A percentile compares a stretch with the other conserved stretches of the same genome.
Evolutionary conservation across 352 stramenopile genomes (phyloP).

Genomic region (Phytopythium boreale): DNA sequence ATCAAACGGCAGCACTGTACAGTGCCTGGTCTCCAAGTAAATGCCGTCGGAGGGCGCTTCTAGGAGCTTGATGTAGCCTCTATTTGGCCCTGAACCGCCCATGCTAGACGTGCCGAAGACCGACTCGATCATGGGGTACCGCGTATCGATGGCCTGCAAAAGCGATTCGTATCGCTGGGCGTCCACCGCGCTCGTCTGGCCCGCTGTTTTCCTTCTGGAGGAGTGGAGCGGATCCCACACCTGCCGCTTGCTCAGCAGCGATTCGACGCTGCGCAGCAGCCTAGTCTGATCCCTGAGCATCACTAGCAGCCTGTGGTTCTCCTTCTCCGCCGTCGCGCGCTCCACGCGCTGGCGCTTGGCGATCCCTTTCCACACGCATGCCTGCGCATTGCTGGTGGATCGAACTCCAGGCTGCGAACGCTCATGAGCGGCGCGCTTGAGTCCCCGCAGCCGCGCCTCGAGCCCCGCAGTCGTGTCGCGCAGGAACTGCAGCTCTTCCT

Average conservation of each 20-base stretch:
- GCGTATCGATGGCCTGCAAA: not conserved
- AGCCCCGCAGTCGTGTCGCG: not conserved
- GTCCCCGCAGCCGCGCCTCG: not conserved
- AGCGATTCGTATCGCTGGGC: not conserved
- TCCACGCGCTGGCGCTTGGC: not conserved
- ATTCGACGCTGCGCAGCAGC: not conserved
- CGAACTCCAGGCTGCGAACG: too few relatives aligned
- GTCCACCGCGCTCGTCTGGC: not conserved
- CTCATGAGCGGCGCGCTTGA: not conserved
- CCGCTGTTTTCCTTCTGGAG: not conserved
- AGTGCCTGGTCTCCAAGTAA: not conserved
- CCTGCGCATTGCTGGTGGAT: too few relatives aligned
- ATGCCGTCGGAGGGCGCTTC: not conserved
- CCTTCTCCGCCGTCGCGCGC: not conserved
- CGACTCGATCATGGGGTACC: not conserved
- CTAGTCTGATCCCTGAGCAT: not conserved
- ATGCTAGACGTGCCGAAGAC: not conserved
- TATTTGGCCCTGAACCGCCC: not conserved
- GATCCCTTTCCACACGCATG: not conserved
- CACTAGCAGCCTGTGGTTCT: not conserved
- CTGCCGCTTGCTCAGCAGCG: constrained; percentile 1
- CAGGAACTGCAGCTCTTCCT: constrained; percentile 6
- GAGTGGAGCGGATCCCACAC: not conserved
- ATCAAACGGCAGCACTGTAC: not conserved
- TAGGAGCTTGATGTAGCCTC: constrained; percentile 1